A percentile compares a stretch with the other conserved stretches of the same genome.
Evolutionary conservation across 108 stramenopile species (phyloP).

Genomic region (Fragilaria radians): DNA sequence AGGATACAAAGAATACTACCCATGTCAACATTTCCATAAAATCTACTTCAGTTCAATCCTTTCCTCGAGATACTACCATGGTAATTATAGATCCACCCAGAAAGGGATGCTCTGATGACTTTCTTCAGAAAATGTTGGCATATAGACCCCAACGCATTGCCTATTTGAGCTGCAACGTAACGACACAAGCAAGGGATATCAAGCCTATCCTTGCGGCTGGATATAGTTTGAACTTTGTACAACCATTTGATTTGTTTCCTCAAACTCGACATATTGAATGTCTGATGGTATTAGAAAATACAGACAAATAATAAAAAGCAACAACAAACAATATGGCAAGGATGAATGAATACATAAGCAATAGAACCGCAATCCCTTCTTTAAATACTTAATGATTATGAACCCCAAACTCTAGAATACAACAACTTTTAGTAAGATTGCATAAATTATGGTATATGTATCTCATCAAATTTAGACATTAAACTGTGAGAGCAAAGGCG

Average conservation of each 20-base stretch:
- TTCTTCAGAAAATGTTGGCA: constrained; percentile 83
- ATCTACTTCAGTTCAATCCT: constrained; percentile 62
- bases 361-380: no score
- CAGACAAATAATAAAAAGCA: no score
- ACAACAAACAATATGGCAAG: no score
- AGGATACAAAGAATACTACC: constrained; percentile 26
- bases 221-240: constrained; percentile 72
- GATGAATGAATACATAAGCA: no score
- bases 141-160: constrained; percentile 85
- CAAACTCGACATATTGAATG: constrained; percentile 98
- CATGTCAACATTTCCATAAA: constrained; percentile 18
- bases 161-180: constrained; percentile 95
- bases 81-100: constrained; percentile 96
- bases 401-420: no score
- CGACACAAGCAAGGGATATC: constrained; percentile 95
- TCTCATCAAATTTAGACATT: no score
- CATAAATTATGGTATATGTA: no score
- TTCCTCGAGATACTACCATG: constrained; percentile 78
- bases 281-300: constrained; percentile 78
- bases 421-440: no score
- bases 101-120: constrained; percentile 88
- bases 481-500: no score
- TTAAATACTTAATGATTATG: no score
- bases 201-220: constrained; percentile 59
- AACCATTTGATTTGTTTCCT: constrained; percentile 94